Conservation (phyloP, 2,329 filamentous ascomycete genomes). For the Ceratocystis lukuohia region DNA sequence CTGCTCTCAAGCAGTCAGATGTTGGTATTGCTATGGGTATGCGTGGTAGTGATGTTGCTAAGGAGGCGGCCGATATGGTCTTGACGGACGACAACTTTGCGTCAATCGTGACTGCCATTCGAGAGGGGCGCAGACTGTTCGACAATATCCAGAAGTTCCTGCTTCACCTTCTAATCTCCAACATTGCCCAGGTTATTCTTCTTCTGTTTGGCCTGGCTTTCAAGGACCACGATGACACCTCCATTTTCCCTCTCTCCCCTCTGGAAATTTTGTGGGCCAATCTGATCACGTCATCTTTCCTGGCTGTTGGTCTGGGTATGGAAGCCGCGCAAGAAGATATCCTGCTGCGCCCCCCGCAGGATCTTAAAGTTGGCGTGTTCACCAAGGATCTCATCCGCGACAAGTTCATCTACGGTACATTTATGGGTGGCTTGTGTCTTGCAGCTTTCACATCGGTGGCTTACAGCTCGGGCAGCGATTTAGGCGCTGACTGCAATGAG, state of each 20-base stretch:
- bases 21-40: constrained; percentile 66
- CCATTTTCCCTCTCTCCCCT: constrained; percentile 57
- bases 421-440: constrained; percentile 50
- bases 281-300: constrained; percentile 56
- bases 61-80: constrained; percentile 77
- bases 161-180: constrained; percentile 54
- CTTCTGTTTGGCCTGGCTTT: constrained; percentile 57
- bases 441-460: constrained; percentile 47
- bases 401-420: constrained; percentile 52
- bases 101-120: constrained; percentile 59
- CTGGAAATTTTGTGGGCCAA: constrained; percentile 68
- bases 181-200: constrained; percentile 56
- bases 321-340: constrained; percentile 57
- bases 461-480: constrained; percentile 35
- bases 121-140: constrained; percentile 55
- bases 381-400: constrained; percentile 51
- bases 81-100: constrained; percentile 82
- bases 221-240: constrained; percentile 44
- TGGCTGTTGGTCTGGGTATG: constrained; percentile 59
- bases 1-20: constrained; percentile 57
- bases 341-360: constrained; percentile 50
- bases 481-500: constrained; percentile 47
- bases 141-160: constrained; percentile 63
- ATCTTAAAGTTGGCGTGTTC: constrained; percentile 47
- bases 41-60: constrained; percentile 58